phyloP scores from a whole-genome alignment of 2,329 filamentous ascomycete species.

The Fusarium sp. region DNA sequence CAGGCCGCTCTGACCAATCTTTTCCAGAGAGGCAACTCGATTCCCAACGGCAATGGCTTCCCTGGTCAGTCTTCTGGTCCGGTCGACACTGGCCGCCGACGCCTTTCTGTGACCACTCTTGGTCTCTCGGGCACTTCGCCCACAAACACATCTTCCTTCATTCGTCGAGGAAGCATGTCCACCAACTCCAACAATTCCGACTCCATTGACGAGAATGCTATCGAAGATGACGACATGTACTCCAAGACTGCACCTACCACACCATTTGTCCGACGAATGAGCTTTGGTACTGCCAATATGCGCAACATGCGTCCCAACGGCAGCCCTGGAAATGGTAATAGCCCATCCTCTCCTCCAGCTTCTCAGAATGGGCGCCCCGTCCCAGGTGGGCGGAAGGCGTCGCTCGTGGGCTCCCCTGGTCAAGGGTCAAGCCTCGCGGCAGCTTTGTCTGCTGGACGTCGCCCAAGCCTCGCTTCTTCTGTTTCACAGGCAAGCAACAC shows the following conservation, averaged over 20 bases:
- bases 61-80: constrained; percentile 53
- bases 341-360: constrained; percentile 55
- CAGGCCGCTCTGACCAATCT: constrained; percentile 68
- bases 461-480: constrained; percentile 52
- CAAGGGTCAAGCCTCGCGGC: constrained; percentile 49
- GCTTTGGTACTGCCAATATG: constrained; percentile 85
- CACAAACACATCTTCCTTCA: constrained; percentile 63
- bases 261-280: constrained; percentile 86
- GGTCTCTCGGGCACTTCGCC: constrained; percentile 79
- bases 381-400: constrained; percentile 49
- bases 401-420: constrained; percentile 40
- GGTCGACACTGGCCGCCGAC: constrained; percentile 70
- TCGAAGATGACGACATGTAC: constrained; percentile 73
- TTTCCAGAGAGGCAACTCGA: constrained; percentile 68
- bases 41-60: constrained; percentile 57
- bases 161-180: constrained; percentile 75
- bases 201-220: constrained; percentile 76
- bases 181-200: constrained; percentile 69
- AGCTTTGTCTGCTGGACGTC: constrained; percentile 51
- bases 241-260: constrained; percentile 73
- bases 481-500: constrained; percentile 68
- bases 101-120: constrained; percentile 79
- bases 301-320: constrained; percentile 65
- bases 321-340: constrained; percentile 74
- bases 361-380: constrained; percentile 49